Percentiles rank a stretch among this genome's conserved stretches.
Conservation (phyloP, 2,329 filamentous ascomycete genomes). For the Thelonectria rubi region DNA sequence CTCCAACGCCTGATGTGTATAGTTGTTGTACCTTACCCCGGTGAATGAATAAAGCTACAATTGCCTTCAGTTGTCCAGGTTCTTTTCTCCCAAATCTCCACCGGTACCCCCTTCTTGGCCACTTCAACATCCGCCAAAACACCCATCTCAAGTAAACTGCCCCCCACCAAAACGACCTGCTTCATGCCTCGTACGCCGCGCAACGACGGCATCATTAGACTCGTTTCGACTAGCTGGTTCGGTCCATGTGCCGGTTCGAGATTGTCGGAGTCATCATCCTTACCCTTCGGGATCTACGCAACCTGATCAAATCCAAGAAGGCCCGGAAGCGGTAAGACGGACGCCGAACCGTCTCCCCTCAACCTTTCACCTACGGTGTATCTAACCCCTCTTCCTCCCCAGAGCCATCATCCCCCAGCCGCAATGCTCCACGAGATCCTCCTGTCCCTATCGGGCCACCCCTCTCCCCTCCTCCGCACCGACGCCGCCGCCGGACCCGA, state of each 20-base stretch:
- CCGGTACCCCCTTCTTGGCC: neutral
- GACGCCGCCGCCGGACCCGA: conserved; percentile 50
- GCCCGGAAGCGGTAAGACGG: conserved; percentile 36
- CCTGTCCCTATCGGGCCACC: conserved; percentile 93
- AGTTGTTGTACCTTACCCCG: neutral
- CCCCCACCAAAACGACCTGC: conserved; percentile 16
- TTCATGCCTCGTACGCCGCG: neutral
- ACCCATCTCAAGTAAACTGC: no score
- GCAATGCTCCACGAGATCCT: conserved; percentile 98
- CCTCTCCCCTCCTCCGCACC: conserved; percentile 82
- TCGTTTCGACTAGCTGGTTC: conserved; percentile 13
- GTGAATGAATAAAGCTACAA: neutral
- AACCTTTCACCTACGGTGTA: neutral
- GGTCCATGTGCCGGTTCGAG: conserved; percentile 64
- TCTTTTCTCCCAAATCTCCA: neutral
- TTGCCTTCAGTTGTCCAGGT: neutral
- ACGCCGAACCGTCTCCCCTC: neutral
- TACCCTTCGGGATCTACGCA: conserved; percentile 54
- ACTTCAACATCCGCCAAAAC: no score
- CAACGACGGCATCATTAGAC: neutral
- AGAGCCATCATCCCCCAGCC: conserved; percentile 26
- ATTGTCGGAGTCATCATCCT: conserved; percentile 61
- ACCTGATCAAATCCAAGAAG: conserved; percentile 51
- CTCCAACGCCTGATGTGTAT: conserved; percentile 2
- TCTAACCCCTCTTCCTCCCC: conserved; percentile 22